phyloP scores from a whole-genome alignment of 768 basidiomycete genomes.

The Stropharia rugosoannulata region DNA sequence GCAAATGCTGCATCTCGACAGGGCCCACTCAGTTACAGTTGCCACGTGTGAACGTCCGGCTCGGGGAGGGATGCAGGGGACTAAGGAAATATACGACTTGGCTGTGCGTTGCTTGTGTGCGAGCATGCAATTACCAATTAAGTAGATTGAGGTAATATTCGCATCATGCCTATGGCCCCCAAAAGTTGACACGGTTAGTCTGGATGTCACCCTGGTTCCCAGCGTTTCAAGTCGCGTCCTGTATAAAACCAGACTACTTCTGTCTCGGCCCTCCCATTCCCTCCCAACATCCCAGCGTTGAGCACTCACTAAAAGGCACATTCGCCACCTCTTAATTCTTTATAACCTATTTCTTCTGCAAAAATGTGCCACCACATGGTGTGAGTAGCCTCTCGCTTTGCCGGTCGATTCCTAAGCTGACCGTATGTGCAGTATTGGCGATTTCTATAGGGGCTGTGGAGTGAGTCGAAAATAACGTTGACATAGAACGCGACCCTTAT shows the following conservation, averaged over 20 bases:
- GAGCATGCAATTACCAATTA: slow-evolving; percentile 23
- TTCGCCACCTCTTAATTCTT: slow-evolving; percentile 2
- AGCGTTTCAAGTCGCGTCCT: slow-evolving; percentile 22
- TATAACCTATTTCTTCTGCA: slow-evolving; percentile 11
- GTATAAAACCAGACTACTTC: slow-evolving; percentile 16
- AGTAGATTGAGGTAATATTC: slow-evolving; percentile 18
- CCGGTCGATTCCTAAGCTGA: slow-evolving; percentile 5
- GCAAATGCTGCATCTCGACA: background rate
- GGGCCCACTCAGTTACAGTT: slow-evolving; percentile 14
- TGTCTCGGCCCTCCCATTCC: slow-evolving; percentile 3
- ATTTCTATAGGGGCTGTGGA: slow-evolving; percentile 50
- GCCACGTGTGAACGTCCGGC: slow-evolving; percentile 22
- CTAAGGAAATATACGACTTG: slow-evolving; percentile 11
- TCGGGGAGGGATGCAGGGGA: slow-evolving; percentile 14
- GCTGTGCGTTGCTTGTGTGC: slow-evolving; percentile 14
- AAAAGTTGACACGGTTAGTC: slow-evolving; percentile 22
- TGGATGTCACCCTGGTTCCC: slow-evolving; percentile 24
- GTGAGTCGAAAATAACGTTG: slow-evolving; percentile 26
- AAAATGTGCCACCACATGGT: slow-evolving; percentile 39
- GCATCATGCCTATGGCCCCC: slow-evolving; percentile 23
- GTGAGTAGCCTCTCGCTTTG: slow-evolving; percentile 21
- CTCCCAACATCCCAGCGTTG: background rate
- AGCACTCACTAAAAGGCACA: slow-evolving; percentile 9
- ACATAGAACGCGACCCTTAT: slow-evolving; percentile 6
- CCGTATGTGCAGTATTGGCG: slow-evolving; percentile 35